Evolutionary conservation across 352 stramenopile genomes (phyloP), one percentile per base, ranked within the genome.

Genomic region (Pythium graminicola): DNA sequence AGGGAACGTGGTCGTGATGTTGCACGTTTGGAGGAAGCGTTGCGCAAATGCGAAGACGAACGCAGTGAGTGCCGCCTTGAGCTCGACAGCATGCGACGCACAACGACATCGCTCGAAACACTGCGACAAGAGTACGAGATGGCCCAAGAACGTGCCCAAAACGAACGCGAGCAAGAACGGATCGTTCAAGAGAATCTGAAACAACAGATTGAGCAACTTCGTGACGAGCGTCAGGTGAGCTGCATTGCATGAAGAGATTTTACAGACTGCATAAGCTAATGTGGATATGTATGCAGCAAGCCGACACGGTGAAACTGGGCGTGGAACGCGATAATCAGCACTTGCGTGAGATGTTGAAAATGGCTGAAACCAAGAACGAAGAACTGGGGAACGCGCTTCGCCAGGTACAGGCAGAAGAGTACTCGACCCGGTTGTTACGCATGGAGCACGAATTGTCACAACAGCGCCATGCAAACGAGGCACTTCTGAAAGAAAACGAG

Each of bases 311-410:
- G 26, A 73, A 72, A 31, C 67, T 84, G 36, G 64, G 65, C 9
- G 65, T 72, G 22, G 62, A 83, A 24, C 72, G 86, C 9, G 69
- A 86, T 32, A 68, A 68, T 24, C 54, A 50, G 1, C 72, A 86
- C 50, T 63, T 89, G 29, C 69, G 73, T 22, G 73, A 87, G 11
- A 57, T 83, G 29, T 50, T 90, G 22, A 54, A 62, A 7, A 60
- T 81, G 1, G 67, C 72, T 0, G 69, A 88, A 20, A 44, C 50
- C 5, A 85, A 86, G 54, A 60, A 31, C 14, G 58, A 65, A 0
- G 73, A 85, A 20, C n/a, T 86, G 7, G 59, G 41, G 2, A 57
- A 74, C 38, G 49, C 60, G 0, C 54, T 88, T 4, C 69, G 67
- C 3, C 60, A 76, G 3, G 47, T 81, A 14, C 69, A 81, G 26